Evolutionary conservation across 306 rosid genomes (phyloP), one percentile per base, ranked within the genome.

Genomic region (Fragaria vesca): DNA sequence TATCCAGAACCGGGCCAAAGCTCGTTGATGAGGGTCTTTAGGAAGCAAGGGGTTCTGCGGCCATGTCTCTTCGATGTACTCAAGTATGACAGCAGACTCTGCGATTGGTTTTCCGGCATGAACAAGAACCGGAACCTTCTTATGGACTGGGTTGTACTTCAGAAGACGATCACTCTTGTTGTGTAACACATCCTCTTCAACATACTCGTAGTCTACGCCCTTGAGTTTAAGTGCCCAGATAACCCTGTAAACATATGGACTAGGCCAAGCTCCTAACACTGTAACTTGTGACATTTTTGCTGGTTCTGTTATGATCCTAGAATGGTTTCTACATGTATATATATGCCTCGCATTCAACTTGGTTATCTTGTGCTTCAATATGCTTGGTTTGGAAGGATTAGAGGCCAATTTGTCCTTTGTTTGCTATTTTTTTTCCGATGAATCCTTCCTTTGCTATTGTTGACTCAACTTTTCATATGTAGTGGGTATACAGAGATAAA

Each of bases 141-240:
- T 30, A 30, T 30, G 32, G 4, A 77, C 68, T 52, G 80, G 80
- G 58, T 77, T 77, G 54, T 67, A 69, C 55, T 68, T 11, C 10
- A 60, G 66, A 60, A 60, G 66, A 60, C 32, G 62, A 8, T 55
- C 68, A 69, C 75, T 77, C 66, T 77, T 69, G 47, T 77, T 52
- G 7, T 21, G 12, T 38, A n/a, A 8, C 13, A 68, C 8, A 54
- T 68, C 24, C 66, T 77, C 75, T 32, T 77, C 75, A 5, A 77
- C 52, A 30, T 69, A 69, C 12, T 77, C 80, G 12, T 67, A 77
- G 8, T 69, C 66, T 24, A 77, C 43, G 16, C 80, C 80, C 36
- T 77, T 77, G 32, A 77, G 75, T 28, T 77, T 77, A 40, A 77
- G 80, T 40, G 80, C 80, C 74, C 74, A 77, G 20, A 68, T 68